These are phyloP conservation scores for Fusarium sp. DNA, from an alignment of 2,329 filamentous ascomycete species.

Conservation along the genomic window DNA sequence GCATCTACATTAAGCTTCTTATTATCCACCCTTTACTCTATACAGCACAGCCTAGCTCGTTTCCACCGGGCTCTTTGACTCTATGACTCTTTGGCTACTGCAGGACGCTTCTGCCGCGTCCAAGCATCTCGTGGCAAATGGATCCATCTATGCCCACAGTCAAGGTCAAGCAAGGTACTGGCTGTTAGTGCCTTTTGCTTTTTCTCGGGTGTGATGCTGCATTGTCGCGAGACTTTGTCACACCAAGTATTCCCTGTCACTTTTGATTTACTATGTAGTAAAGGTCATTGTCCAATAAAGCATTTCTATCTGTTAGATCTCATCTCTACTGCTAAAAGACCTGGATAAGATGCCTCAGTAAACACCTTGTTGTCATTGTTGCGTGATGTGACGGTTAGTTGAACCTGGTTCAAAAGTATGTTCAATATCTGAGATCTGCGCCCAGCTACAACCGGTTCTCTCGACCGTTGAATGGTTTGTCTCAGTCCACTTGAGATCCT, in stretches of 20 bases:
- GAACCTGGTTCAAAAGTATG: neutral
- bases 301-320: constrained; percentile 8
- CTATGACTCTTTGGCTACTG: constrained; percentile 4
- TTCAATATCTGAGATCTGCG: neutral
- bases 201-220: constrained; percentile 13
- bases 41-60: neutral
- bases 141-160: neutral
- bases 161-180: neutral
- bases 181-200: constrained; percentile 2
- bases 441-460: neutral
- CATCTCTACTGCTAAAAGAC: neutral
- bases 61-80: neutral
- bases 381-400: neutral
- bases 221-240: constrained; percentile 32
- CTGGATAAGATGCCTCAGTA: constrained; percentile 3
- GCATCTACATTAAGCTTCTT: constrained; percentile 42
- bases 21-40: constrained; percentile 11
- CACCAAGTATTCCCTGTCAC: constrained; percentile 12
- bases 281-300: constrained; percentile 1
- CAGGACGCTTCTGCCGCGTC: constrained; percentile 36
- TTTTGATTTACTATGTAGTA: constrained; percentile 4
- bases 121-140: constrained; percentile 36
- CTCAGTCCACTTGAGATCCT: constrained; percentile 9
- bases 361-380: neutral
- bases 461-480: constrained; percentile 1